These are phyloP conservation scores for Pleurotus citrinopileatus DNA, from an alignment of 768 basidiomycete genomes.

Conservation along the genomic window DNA sequence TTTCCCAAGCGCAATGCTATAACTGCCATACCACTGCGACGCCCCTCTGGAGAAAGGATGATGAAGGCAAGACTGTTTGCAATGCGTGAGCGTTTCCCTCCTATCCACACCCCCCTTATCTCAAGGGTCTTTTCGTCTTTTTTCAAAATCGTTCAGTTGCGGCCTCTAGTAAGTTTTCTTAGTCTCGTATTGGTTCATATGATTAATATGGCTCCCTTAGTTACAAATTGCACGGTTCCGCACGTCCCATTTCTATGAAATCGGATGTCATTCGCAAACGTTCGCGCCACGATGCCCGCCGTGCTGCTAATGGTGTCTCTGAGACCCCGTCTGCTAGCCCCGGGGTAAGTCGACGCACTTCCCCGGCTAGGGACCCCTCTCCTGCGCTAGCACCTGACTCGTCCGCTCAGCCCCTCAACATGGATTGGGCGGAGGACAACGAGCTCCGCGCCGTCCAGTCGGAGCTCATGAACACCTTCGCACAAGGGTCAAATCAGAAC, in stretches of 20 bases:
- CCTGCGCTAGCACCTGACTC: conserved; percentile 73
- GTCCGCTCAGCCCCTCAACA: conserved; percentile 45
- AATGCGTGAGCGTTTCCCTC: conserved; percentile 63
- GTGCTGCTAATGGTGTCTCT: conserved; percentile 46
- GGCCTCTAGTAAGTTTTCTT: conserved; percentile 50
- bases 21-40: conserved; percentile 90
- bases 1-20: conserved; percentile 72
- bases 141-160: conserved; percentile 45
- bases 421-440: conserved; percentile 43
- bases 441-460: conserved; percentile 43
- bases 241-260: conserved; percentile 88
- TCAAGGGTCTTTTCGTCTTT: conserved; percentile 7
- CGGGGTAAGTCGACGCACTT: conserved; percentile 69
- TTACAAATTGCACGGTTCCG: conserved; percentile 83
- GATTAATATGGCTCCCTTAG: conserved; percentile 2
- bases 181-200: not conserved
- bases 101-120: conserved; percentile 10
- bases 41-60: conserved; percentile 88
- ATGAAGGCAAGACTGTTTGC: conserved; percentile 89
- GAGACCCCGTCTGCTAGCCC: conserved; percentile 78
- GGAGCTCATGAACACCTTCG: conserved; percentile 48
- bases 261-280: conserved; percentile 88
- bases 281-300: conserved; percentile 76
- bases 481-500: conserved; percentile 24
- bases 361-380: conserved; percentile 58